Evolutionary conservation across 768 basidiomycete genomes (phyloP).

Genomic region (Hysterangium stoloniferum): DNA sequence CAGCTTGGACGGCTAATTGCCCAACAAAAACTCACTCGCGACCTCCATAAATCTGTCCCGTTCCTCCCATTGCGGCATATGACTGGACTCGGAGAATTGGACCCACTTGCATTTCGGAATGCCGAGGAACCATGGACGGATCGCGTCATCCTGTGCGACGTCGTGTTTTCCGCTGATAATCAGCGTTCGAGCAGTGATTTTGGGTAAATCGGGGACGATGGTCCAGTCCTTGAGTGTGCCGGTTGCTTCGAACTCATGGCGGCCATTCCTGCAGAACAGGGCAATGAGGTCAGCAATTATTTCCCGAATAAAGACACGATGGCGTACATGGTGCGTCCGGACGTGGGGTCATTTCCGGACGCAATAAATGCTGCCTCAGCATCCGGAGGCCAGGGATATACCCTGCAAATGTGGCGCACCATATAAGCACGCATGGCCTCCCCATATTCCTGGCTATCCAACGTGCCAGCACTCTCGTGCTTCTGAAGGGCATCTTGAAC

Average conservation of each 20-base stretch:
- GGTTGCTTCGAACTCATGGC: constrained; percentile 31
- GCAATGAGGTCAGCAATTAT: background rate
- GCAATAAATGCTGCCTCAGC: constrained; percentile 26
- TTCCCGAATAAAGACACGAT: background rate
- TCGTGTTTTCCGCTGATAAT: constrained; percentile 36
- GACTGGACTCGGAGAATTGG: constrained; percentile 36
- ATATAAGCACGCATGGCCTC: constrained; percentile 36
- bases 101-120: constrained; percentile 38
- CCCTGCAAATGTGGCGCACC: constrained; percentile 33
- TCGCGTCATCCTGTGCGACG: constrained; percentile 31
- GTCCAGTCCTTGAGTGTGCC: constrained; percentile 40
- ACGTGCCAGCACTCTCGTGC: constrained; percentile 40
- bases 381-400: constrained; percentile 38
- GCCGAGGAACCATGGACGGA: constrained; percentile 30
- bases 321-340: constrained; percentile 38
- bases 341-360: constrained; percentile 38
- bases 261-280: constrained; percentile 21
- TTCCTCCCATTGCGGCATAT: constrained; percentile 39
- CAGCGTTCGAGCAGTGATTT: constrained; percentile 29
- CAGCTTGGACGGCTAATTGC: no score
- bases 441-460: constrained; percentile 36
- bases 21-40: constrained; percentile 23
- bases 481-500: constrained; percentile 32
- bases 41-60: constrained; percentile 31
- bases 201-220: constrained; percentile 35